Percentiles rank a stretch among this genome's conserved stretches.
Conservation (phyloP, 257 asterid species). For the Solanum pennellii region DNA sequence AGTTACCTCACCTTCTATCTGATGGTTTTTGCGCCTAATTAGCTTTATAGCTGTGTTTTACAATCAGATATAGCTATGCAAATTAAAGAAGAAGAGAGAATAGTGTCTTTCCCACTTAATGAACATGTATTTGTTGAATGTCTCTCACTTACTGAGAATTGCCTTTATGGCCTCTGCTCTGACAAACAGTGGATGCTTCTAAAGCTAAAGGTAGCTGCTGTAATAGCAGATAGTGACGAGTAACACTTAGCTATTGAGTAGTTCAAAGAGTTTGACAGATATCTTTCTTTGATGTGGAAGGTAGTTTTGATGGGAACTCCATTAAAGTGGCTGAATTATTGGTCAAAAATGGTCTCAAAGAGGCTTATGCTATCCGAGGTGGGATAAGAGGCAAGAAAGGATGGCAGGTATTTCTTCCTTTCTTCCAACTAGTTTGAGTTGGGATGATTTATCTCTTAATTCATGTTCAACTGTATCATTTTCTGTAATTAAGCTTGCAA, state of each 20-base stretch:
- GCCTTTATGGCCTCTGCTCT: background rate
- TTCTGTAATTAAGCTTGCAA: background rate
- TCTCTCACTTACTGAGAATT: background rate
- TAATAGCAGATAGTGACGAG: background rate
- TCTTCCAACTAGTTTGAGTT: background rate
- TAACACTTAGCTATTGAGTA: background rate
- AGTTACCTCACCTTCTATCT: background rate
- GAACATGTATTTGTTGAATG: background rate
- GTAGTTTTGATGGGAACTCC: constrained; percentile 95
- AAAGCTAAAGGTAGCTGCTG: background rate
- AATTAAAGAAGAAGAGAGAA: background rate
- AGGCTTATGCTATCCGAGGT: constrained; percentile 90
- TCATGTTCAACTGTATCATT: background rate
- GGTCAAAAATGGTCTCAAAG: constrained; percentile 73
- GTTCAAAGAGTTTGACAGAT: constrained; percentile 14
- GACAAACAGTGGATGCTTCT: background rate
- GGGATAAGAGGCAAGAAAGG: constrained; percentile 85
- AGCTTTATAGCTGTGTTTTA: background rate
- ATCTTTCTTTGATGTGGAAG: constrained; percentile 54
- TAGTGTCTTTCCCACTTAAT: background rate
- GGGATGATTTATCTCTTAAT: background rate
- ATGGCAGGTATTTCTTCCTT: constrained; percentile 55
- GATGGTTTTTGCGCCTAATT: background rate
- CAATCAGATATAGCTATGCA: background rate
- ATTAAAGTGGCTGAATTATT: constrained; percentile 78